Evolutionary conservation across 192 early-diverging fungal species (phyloP).

Genomic region (Coemansia sp.): DNA sequence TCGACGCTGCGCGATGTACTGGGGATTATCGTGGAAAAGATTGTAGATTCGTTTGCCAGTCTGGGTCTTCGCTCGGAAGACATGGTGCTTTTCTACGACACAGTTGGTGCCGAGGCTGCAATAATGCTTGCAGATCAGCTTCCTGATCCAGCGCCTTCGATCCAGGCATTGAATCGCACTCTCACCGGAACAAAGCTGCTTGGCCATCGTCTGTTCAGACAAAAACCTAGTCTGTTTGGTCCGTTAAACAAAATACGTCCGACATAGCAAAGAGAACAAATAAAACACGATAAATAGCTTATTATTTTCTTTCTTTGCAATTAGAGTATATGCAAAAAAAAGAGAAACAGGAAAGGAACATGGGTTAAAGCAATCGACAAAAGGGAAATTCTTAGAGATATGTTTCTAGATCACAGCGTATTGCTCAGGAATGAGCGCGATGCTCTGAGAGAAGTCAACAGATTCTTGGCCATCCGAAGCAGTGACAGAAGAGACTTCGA

Average conservation of each 20-base stretch:
- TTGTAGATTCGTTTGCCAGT: conserved; percentile 26
- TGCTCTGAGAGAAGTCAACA: conserved; percentile 72
- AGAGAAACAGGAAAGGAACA: neutral
- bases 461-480: conserved; percentile 55
- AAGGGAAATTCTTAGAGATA: neutral
- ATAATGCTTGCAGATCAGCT: conserved; percentile 13
- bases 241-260: conserved; percentile 28
- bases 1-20: conserved; percentile 22
- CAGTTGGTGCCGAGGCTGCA: conserved; percentile 10
- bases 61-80: conserved; percentile 24
- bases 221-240: conserved; percentile 23
- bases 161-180: conserved; percentile 18
- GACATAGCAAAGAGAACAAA: neutral
- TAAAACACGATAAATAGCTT: neutral
- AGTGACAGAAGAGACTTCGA: conserved; percentile 59
- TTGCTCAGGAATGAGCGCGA: conserved; percentile 71
- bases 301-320: neutral
- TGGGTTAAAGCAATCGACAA: too few relatives aligned
- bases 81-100: conserved; percentile 28
- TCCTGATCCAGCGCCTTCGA: conserved; percentile 8
- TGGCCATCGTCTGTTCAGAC: conserved; percentile 19
- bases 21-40: conserved; percentile 24
- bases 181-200: conserved; percentile 23
- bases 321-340: neutral
- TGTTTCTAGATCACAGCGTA: conserved; percentile 67